phyloP scores from a whole-genome alignment of 352 stramenopile species.

The Pythium myriotylum region DNA sequence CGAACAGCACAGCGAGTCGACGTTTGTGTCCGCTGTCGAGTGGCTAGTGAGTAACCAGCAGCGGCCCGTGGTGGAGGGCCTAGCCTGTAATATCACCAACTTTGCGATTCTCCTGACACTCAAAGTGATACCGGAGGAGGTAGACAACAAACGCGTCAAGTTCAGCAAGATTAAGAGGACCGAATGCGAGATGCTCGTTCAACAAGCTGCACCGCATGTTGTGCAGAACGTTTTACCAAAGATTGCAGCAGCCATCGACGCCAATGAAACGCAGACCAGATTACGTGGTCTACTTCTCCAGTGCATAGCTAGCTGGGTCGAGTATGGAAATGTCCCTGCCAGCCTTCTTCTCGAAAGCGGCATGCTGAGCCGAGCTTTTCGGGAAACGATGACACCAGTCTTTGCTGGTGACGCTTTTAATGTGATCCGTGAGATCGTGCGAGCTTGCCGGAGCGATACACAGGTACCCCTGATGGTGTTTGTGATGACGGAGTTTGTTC shows the following conservation, averaged over 20 bases:
- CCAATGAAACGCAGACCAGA: conserved; percentile 43
- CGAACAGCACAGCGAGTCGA: conserved; percentile 53
- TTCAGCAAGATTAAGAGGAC: conserved; percentile 68
- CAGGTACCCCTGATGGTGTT: conserved; percentile 77
- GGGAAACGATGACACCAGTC: conserved; percentile 42
- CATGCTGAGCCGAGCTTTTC: conserved; percentile 62
- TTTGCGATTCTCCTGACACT: conserved; percentile 75
- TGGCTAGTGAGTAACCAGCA: conserved; percentile 79
- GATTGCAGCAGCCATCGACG: conserved; percentile 60
- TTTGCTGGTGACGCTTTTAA: conserved; percentile 55
- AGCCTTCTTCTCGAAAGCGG: conserved; percentile 61
- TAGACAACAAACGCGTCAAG: conserved; percentile 79
- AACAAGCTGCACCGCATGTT: conserved; percentile 63
- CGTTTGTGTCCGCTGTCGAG: conserved; percentile 65
- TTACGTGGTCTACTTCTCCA: conserved; percentile 60
- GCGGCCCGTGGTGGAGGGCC: conserved; percentile 40
- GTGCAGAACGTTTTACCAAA: conserved; percentile 59
- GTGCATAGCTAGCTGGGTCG: conserved; percentile 74
- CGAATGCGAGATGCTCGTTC: conserved; percentile 69
- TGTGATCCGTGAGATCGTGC: conserved; percentile 72
- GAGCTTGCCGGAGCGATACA: conserved; percentile 50
- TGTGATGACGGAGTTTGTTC: conserved; percentile 80
- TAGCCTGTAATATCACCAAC: conserved; percentile 59
- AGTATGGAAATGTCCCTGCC: conserved; percentile 61
- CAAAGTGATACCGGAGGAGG: conserved; percentile 79